Conservation (phyloP, 805 yeast species). For the Cyberlindnera xylosilytica region DNA sequence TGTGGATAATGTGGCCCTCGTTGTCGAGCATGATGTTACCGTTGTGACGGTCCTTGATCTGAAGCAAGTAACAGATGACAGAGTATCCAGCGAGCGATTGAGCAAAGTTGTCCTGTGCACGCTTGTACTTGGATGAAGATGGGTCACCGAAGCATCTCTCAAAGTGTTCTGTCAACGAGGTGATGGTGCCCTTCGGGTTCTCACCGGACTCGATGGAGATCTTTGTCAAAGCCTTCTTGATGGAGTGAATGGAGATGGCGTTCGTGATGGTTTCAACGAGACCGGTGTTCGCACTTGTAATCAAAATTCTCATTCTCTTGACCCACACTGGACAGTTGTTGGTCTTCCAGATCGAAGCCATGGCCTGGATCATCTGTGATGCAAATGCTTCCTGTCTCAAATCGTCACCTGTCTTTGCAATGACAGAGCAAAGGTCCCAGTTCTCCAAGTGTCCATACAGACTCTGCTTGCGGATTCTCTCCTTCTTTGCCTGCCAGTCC, state of each 20-base stretch:
- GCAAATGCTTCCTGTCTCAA: constrained; percentile 97
- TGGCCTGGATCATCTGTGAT: constrained; percentile 85
- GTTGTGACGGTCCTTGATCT: constrained; percentile 94
- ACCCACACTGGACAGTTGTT: constrained; percentile 81
- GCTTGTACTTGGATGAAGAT: constrained; percentile 49
- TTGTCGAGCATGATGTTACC: constrained; percentile 96
- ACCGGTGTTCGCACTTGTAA: constrained; percentile 89
- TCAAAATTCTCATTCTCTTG: constrained; percentile 85
- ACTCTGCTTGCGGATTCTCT: constrained; percentile 74
- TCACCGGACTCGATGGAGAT: constrained; percentile 63
- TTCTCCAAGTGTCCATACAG: constrained; percentile 81
- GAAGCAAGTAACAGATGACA: constrained; percentile 82
- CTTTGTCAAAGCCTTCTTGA: constrained; percentile 86
- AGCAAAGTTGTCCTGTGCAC: constrained; percentile 85
- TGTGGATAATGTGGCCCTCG: constrained; percentile 92
- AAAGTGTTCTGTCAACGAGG: constrained; percentile 78
- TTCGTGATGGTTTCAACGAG: constrained; percentile 94
- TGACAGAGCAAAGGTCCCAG: constrained; percentile 95
- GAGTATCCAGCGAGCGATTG: constrained; percentile 89
- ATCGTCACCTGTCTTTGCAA: constrained; percentile 95
- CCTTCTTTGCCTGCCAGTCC: constrained; percentile 85
- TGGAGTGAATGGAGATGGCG: constrained; percentile 90
- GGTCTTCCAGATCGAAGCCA: constrained; percentile 79
- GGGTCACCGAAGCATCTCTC: constrained; percentile 68
- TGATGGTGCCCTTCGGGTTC: constrained; percentile 66